These are phyloP conservation scores for Tremellales sp. DNA, from an alignment of 1,284 basidiomycete species.

Conservation along the genomic window DNA sequence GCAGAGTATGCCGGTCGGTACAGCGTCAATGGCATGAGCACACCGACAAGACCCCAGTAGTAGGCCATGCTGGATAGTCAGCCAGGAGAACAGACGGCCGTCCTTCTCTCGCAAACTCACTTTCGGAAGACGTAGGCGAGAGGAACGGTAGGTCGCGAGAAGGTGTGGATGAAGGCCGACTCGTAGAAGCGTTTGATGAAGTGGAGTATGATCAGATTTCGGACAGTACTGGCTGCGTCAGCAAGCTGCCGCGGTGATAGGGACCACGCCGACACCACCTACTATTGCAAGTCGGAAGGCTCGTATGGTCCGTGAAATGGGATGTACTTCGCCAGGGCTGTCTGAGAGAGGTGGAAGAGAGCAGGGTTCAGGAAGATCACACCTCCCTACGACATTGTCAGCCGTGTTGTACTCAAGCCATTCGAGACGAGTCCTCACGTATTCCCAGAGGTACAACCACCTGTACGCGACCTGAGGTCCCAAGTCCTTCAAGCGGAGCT, in stretches of 20 bases:
- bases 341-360: slow-evolving; percentile 62
- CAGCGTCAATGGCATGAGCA: slow-evolving; percentile 71
- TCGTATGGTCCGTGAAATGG: slow-evolving; percentile 3
- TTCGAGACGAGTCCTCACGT: slow-evolving; percentile 56
- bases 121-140: slow-evolving; percentile 84
- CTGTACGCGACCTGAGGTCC: slow-evolving; percentile 82
- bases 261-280: slow-evolving; percentile 13
- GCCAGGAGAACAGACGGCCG: slow-evolving; percentile 4
- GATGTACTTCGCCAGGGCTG: slow-evolving; percentile 32
- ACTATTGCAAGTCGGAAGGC: slow-evolving; percentile 38
- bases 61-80: slow-evolving; percentile 48
- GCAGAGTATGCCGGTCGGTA: slow-evolving; percentile 68
- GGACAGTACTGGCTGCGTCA: slow-evolving; percentile 61
- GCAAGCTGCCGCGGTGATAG: no score
- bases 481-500: slow-evolving; percentile 73
- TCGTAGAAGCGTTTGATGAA: slow-evolving; percentile 92
- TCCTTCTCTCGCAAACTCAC: no score
- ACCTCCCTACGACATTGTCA: slow-evolving; percentile 59
- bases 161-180: slow-evolving; percentile 89
- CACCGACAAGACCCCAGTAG: slow-evolving; percentile 78
- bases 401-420: background rate
- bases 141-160: slow-evolving; percentile 94
- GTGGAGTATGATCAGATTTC: slow-evolving; percentile 74
- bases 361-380: slow-evolving; percentile 89
- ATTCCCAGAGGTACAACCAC: slow-evolving; percentile 84